phyloP scores from a whole-genome alignment of 108 stramenopile genomes.

The Chaetoceros tenuissimus region DNA sequence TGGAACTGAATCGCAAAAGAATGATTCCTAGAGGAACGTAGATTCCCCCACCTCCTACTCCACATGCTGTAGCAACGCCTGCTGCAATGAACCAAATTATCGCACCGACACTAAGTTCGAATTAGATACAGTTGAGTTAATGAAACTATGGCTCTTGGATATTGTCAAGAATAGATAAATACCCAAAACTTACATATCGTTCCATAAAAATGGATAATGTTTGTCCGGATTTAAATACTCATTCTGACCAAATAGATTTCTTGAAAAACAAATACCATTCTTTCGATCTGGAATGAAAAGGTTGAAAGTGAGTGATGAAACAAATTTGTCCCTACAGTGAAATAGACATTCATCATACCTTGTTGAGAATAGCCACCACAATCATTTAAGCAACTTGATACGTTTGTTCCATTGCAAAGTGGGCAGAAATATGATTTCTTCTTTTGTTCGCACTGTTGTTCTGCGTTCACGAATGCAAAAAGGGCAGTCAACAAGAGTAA shows the following conservation, averaged over 20 bases:
- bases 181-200: slow-evolving; percentile 31
- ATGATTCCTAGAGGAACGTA: slow-evolving; percentile 65
- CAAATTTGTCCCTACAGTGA: no score
- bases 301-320: no score
- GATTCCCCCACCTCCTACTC: slow-evolving; percentile 68
- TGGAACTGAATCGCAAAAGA: slow-evolving; percentile 49
- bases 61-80: slow-evolving; percentile 48
- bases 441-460: no score
- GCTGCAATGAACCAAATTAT: slow-evolving; percentile 58
- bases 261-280: slow-evolving; percentile 34
- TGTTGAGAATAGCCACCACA: no score
- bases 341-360: no score
- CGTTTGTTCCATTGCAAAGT: no score
- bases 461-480: no score
- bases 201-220: slow-evolving; percentile 41
- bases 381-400: no score
- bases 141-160: background rate
- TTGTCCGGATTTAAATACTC: slow-evolving; percentile 20
- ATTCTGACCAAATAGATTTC: slow-evolving; percentile 32
- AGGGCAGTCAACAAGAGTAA: no score
- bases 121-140: background rate
- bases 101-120: slow-evolving; percentile 22
- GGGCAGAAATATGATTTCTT: no score
- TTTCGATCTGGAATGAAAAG: slow-evolving; percentile 25
- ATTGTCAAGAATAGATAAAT: background rate